Percentiles rank a stretch among this genome's conserved stretches.
phyloP scores from a whole-genome alignment of 2,329 filamentous ascomycete genomes.

The Cyphellophora europaea region DNA sequence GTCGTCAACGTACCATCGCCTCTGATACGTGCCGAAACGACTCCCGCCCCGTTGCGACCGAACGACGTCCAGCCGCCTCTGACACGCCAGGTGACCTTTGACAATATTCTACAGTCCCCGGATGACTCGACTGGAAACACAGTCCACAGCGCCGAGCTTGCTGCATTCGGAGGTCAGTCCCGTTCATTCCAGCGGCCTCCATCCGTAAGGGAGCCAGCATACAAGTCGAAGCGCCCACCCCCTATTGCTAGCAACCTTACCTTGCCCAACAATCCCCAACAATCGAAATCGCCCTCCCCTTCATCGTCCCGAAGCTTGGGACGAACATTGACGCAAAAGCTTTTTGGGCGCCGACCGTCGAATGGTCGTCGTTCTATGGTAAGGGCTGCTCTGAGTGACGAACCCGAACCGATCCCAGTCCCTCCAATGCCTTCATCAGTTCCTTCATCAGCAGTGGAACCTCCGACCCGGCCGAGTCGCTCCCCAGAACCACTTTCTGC shows the following conservation, averaged over 20 bases:
- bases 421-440: conserved; percentile 4
- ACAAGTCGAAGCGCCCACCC: conserved; percentile 16
- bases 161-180: no score
- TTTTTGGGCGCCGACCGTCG: conserved; percentile 13
- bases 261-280: conserved; percentile 9
- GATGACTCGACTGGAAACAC: no score
- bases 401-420: conserved; percentile 10
- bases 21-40: background rate
- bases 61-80: background rate
- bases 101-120: background rate
- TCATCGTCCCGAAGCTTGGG: conserved; percentile 7
- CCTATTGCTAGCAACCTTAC: conserved; percentile 9
- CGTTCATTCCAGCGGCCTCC: no score
- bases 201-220: conserved; percentile 7
- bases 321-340: conserved; percentile 2
- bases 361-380: conserved; percentile 9
- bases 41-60: background rate
- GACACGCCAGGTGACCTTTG: background rate
- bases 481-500: no score
- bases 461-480: no score
- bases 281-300: conserved; percentile 1
- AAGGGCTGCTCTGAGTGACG: conserved; percentile 14
- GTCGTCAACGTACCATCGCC: background rate
- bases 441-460: no score
- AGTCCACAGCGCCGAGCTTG: conserved; percentile 1